Percentiles rank a stretch among this genome's conserved stretches.
Conservation (phyloP, 768 basidiomycete genomes). For the Pisolithus tinctorius region DNA sequence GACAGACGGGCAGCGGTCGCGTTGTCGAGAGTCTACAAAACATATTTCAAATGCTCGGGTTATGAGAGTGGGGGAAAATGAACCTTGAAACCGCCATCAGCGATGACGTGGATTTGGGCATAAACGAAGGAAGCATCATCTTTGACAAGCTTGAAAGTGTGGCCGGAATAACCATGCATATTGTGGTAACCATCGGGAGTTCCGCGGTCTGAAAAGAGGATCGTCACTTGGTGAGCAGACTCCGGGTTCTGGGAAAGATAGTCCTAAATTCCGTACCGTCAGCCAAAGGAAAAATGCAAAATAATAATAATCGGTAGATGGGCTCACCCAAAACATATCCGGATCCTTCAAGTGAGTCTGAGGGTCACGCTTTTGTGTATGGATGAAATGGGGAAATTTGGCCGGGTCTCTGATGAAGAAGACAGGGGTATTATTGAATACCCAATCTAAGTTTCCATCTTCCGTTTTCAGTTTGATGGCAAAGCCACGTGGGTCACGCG, state of each 20-base stretch:
- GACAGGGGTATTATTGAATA: slow-evolving; percentile 88
- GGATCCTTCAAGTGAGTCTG: slow-evolving; percentile 87
- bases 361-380: slow-evolving; percentile 88
- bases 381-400: slow-evolving; percentile 92
- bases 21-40: slow-evolving; percentile 57
- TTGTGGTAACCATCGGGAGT: slow-evolving; percentile 87
- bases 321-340: slow-evolving; percentile 74
- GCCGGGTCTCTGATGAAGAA: slow-evolving; percentile 86
- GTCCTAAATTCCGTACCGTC: slow-evolving; percentile 45
- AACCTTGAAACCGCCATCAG: slow-evolving; percentile 80
- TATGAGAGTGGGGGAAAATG: background rate
- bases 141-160: slow-evolving; percentile 87
- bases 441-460: slow-evolving; percentile 90
- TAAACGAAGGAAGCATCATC: slow-evolving; percentile 80
- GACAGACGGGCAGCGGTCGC: slow-evolving; percentile 59
- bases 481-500: slow-evolving; percentile 91
- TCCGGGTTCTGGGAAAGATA: slow-evolving; percentile 85
- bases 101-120: slow-evolving; percentile 76
- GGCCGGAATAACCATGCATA: slow-evolving; percentile 90
- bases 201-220: slow-evolving; percentile 91
- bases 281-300: background rate
- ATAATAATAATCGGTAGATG: background rate
- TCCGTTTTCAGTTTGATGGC: slow-evolving; percentile 85
- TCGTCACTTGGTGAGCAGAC: slow-evolving; percentile 84
- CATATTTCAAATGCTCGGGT: slow-evolving; percentile 1